Conservation (phyloP, 306 rosid genomes). For the Sophora flavescens region DNA sequence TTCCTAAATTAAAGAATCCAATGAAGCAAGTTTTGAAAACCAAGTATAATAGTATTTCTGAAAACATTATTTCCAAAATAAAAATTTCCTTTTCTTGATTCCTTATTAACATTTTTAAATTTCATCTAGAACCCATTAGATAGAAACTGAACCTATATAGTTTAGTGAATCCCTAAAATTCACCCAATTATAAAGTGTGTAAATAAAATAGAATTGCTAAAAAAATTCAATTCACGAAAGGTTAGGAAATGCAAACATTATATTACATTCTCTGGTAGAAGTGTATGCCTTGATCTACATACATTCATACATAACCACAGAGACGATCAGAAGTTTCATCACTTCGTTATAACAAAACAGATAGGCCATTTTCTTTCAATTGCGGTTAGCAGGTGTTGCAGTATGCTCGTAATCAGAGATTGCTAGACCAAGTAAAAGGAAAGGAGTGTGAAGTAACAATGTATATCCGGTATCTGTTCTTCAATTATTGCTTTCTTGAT, state of each 20-base stretch:
- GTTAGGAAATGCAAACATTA: background rate
- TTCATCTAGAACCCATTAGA: too few species aligned
- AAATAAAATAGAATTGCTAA: background rate
- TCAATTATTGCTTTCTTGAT: background rate
- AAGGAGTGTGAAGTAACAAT: constrained; percentile 14
- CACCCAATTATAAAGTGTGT: too few species aligned
- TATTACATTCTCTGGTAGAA: constrained; percentile 18
- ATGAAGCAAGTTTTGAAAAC: too few species aligned
- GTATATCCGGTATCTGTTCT: constrained; percentile 22
- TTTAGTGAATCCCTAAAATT: too few species aligned
- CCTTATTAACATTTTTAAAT: too few species aligned
- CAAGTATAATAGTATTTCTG: too few species aligned
- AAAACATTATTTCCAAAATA: too few species aligned
- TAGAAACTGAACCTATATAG: too few species aligned
- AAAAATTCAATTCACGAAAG: background rate
- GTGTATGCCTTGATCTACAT: background rate
- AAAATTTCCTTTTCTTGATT: too few species aligned
- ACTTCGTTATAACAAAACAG: constrained; percentile 11
- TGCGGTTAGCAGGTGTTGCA: constrained; percentile 6
- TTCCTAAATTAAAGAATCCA: too few species aligned
- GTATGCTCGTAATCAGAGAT: background rate
- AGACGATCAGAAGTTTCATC: background rate
- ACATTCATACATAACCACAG: constrained; percentile 1
- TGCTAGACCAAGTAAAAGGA: background rate
- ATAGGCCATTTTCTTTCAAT: background rate